Base-by-base conservation (phyloP, 73 alveolate genomes). In the Tetrahymena thermophila region DNA sequence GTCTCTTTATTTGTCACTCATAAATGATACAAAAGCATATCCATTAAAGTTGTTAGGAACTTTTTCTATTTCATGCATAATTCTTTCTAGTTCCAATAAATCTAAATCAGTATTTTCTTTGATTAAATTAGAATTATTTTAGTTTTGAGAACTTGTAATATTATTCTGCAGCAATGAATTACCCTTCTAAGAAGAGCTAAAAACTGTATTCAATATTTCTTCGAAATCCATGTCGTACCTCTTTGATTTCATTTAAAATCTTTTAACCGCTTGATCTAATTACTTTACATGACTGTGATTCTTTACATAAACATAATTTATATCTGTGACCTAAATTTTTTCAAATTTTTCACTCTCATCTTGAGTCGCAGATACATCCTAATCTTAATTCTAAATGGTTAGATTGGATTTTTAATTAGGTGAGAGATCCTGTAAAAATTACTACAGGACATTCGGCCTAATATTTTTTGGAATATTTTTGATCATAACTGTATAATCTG, bases 401-500 rank as follows among this genome's bases (percentile, higher is more conserved):
- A 3, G 9, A 28, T 71, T 71, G 1, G 37, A 71, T 71, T 71
- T 71, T 71, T 71, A 71, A 13, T 4, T 15, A 19, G 89, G 89
- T 25, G 17, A 15, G 17, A 71, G 4, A 28, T 71, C 89, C 31
- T 71, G 11, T 25, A 71, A 31, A 71, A 71, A 71, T 34, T 71
- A 25, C 89, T 71, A 3, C 23, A 71, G 42, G 31, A 71, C 89
- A 71, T 25, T 71, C 3, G 89, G 89, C 31, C 89, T 71, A 23
- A 71, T 71, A 25, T 71, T 71, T 71, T 71, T 71, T 11, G 89
- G 89, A 34, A 96, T 71, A 43, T 95, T 56, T 55, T 95, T 94
- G 55, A 96, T 96, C 97, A 96, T 95, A 28, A 96, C 97, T n/a
- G 98, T 96, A 55, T 94, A 96, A 38, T 96, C 98, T 19, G 96